These are phyloP conservation scores for Hansenula lynferdii DNA, from an alignment of 1,139 yeast genomes.

Conservation along the genomic window DNA sequence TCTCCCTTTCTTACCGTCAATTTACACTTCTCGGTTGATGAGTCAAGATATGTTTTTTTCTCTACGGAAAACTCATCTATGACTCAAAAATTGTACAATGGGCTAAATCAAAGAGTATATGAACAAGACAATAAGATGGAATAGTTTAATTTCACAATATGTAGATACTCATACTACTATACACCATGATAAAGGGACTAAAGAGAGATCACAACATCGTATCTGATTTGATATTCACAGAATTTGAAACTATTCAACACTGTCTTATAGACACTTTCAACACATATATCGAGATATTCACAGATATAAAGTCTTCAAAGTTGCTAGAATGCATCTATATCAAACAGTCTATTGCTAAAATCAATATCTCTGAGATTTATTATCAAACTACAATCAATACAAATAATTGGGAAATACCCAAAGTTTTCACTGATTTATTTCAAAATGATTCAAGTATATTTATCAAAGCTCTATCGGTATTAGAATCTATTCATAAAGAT, in stretches of 20 bases:
- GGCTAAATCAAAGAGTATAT: too few relatives aligned
- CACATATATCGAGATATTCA: not conserved
- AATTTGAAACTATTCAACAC: not conserved
- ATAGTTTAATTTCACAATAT: too few relatives aligned
- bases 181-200: slow-evolving; percentile 1
- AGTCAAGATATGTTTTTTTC: not conserved
- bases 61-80: too few relatives aligned
- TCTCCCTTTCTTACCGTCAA: too few relatives aligned
- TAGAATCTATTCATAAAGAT: not conserved
- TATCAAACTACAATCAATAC: not conserved
- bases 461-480: too few relatives aligned
- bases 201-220: not conserved
- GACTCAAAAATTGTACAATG: too few relatives aligned
- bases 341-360: not conserved
- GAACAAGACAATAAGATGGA: too few relatives aligned
- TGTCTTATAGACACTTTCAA: not conserved
- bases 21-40: not conserved
- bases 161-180: too few relatives aligned
- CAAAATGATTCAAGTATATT: too few relatives aligned
- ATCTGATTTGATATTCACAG: not conserved
- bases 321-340: slow-evolving; percentile 1
- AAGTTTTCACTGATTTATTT: too few relatives aligned
- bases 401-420: too few relatives aligned
- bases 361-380: not conserved
- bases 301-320: not conserved